Conservation (phyloP, 1,139 yeast genomes). For the Taphrina confusa region DNA sequence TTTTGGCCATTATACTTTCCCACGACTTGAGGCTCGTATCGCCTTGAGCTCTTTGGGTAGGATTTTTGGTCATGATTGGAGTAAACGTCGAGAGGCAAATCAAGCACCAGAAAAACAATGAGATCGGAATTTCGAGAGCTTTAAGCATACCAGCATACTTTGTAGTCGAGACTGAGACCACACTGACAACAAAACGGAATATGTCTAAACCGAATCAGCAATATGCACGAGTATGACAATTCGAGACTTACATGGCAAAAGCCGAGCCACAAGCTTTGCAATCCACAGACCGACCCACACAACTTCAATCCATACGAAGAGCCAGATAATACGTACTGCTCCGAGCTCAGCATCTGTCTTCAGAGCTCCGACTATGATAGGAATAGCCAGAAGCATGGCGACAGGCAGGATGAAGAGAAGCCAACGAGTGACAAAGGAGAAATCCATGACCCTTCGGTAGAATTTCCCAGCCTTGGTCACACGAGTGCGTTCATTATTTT, state of each 20-base stretch:
- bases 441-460: constrained; percentile 34
- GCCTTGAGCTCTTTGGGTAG: constrained; percentile 41
- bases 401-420: constrained; percentile 49
- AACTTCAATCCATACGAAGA: constrained; percentile 51
- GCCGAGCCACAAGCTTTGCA: constrained; percentile 47
- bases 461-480: constrained; percentile 34
- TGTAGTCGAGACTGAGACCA: constrained; percentile 47
- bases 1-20: constrained; percentile 48
- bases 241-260: constrained; percentile 43
- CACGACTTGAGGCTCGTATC: constrained; percentile 45
- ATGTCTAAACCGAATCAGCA: constrained; percentile 6
- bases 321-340: constrained; percentile 48
- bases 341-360: constrained; percentile 45
- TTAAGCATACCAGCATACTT: constrained; percentile 46
- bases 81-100: constrained; percentile 45
- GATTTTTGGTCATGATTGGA: constrained; percentile 48
- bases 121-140: constrained; percentile 48
- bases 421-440: constrained; percentile 45
- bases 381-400: constrained; percentile 48
- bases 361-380: constrained; percentile 49
- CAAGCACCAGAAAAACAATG: constrained; percentile 42
- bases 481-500: constrained; percentile 10
- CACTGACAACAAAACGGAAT: constrained; percentile 44
- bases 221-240: not conserved
- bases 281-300: constrained; percentile 50